Evolutionary conservation across 257 asterid genomes (phyloP), one percentile per base, ranked within the genome.

Genomic region (Salvia rosmarinus): DNA sequence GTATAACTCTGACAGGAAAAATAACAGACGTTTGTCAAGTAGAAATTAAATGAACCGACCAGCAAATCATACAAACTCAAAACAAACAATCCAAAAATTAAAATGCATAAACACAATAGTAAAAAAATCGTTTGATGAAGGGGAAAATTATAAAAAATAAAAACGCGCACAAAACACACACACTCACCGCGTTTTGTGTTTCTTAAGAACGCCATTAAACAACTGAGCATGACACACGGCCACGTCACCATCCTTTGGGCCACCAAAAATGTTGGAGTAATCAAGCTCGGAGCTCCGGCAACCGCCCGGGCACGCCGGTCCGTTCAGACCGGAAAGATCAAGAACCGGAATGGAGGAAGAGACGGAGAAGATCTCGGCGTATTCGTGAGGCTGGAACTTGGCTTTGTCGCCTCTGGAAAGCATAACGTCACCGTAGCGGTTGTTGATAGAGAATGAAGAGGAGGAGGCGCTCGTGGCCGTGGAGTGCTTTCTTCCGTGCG

Each of bases 291-390:
- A 81, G 79, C 77, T 73, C 82, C 86, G 81, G 19, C 19, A 56
- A 19, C 73, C 94, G 16, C 39, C 77, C 30, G 83, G 59, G 47
- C 74, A 87, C 66, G 44, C 64, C 75, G 69, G 74, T 10, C 73
- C 85, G 21, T 80, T 87, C 42, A 91, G 69, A 4, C 70, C 77
- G 57, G 96, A 78, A 21, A 89, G 87, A 74, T 91, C 96, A 76
- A 95, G 89, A 67, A 89, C 87, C 70, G 98, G 98, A 78, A 91
- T 89, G 78, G 99, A 95, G 20, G 89, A 80, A 9, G 84, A 72
- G 0, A 82, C 87, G 39, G 87, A 67, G 74, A 95, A 95, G 70
- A 91, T 88, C 90, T 95, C 98, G 0, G 80, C 80, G 68, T 89
- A 91, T 56, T 89, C 97, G 55, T 72, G 85, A 61, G 75, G 82